Evolutionary conservation across 345 rosid species (phyloP), one percentile per base, ranked within the genome.

Genomic region (Bruguiera gymnorhiza): DNA sequence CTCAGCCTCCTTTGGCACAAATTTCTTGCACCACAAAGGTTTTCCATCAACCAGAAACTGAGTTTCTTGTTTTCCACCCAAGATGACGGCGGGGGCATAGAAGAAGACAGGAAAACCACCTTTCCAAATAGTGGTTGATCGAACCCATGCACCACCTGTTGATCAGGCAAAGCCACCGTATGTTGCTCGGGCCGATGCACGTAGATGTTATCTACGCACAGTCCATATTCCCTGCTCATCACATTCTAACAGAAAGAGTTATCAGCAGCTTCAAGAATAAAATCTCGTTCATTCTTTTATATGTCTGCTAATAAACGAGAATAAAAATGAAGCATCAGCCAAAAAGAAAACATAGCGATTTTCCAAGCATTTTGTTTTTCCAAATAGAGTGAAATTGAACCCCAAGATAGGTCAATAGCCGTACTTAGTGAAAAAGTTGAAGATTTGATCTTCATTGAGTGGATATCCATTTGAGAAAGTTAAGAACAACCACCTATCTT

Each of bases 1-100:
- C 50, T 18, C 50, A 13, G 50, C 71, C 66, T 81, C 31, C 37
- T 24, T 6, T n/a, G 66, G 55, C 6, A 73, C 76, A 18, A n/a
- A n/a, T n/a, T 59, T 76, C 60, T 84, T 81, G 80, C 83, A 81
- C 80, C 83, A 83, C 0, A 81, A 73, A 10, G 84, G 80, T 19
- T 48, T 83, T 2, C 71, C 71, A 11, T 79, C 66, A 5, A 81
- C 71, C 23, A n/a, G 30, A 53, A 83, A 83, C 46, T 60, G 72
- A 19, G 56, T 30, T 59, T 76, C 60, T 3, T 27, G 36, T 24
- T 36, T 9, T 2, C 81, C 83, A 0, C 19, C 1, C 29, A 81
- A 46, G 6, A 81, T 61, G 6, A 39, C 4, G 6, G 58, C 31
- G 3, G 87, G 3, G 87, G 80, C 6, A 74, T 18, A 2, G 2